Evolutionary conservation across 176 grass and related monocot genomes (phyloP), one percentile per base, ranked within the genome.

Genomic region (Poa annua): DNA sequence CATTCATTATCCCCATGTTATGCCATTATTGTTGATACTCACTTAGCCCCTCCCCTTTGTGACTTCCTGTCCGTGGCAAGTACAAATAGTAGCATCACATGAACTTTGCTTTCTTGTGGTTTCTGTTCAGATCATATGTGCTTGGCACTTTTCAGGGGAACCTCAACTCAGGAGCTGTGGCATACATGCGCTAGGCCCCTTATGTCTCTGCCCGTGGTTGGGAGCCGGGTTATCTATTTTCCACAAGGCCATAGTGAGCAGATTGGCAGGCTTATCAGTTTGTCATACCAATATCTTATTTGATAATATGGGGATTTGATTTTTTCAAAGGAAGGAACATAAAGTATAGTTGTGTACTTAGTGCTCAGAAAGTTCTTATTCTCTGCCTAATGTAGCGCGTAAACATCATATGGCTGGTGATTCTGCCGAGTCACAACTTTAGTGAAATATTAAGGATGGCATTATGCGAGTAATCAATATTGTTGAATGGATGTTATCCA

Each of bases 241-340:
- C 92, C 95, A 84, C 95, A 97, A 87, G 95, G 95, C 4, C 95
- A 97, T 63, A 97, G 95, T 51, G 95, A 97, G 89, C 95, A 97
- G 90, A 92, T 97, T 14, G 41, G 95, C 94, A 22, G 42, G 80
- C 79, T 77, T 71, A 38, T 85, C 52, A 44, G 61, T 81, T 56
- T 71, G 57, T 69, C 17, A 32, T 32, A 62, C 29, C 12, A 50
- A 25, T 67, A 52, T 83, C 71, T 82, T 22, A 39, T 33, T 69
- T 71, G 64, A 65, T 70, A 85, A 72, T 22, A 33, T 64, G 62
- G 53, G 11, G 2, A 63, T 1, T 32, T 16, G 41, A 42, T 11
- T 63, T 32, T 26, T 32, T 63, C 51, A 44, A 69, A 77, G 83
- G 5, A 53, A 65, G 22, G 66, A 65, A 83, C 34, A 83, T 29